Evolutionary conservation across 768 basidiomycete species (phyloP).

Genomic region (Wakefieldia striispora): DNA sequence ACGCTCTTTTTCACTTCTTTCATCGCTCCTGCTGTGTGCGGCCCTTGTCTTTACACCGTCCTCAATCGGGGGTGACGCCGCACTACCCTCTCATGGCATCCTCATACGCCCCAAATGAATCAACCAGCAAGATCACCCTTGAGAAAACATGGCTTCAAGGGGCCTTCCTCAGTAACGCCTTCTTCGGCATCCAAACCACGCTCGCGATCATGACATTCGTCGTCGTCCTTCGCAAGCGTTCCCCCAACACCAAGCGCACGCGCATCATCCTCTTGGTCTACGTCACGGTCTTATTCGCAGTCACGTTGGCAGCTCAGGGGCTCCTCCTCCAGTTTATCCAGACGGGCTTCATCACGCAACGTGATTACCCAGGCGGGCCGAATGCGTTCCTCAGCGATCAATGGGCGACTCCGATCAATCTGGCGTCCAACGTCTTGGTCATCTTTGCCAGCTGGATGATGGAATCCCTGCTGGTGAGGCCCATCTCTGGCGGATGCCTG

Average conservation of each 20-base stretch:
- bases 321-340: slow-evolving; percentile 19
- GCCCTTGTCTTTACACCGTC: too few species aligned
- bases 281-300: slow-evolving; percentile 5
- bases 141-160: slow-evolving; percentile 16
- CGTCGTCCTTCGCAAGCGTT: neutral
- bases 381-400: slow-evolving; percentile 12
- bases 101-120: too few species aligned
- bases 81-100: too few species aligned
- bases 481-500: neutral
- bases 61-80: too few species aligned
- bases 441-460: slow-evolving; percentile 10
- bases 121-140: too few species aligned
- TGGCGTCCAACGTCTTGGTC: neutral
- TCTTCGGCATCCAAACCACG: slow-evolving; percentile 12
- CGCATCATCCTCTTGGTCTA: neutral
- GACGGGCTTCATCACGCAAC: slow-evolving; percentile 24
- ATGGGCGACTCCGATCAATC: slow-evolving; percentile 7
- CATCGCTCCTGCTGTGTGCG: too few species aligned
- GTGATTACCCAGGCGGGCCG: slow-evolving; percentile 31
- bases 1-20: too few species aligned
- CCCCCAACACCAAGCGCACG: neutral
- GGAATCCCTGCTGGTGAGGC: slow-evolving; percentile 4
- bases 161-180: slow-evolving; percentile 3
- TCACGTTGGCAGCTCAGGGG: neutral
- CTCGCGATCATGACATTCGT: slow-evolving; percentile 4